A percentile compares a stretch with the other conserved stretches of the same genome.
phyloP scores from a whole-genome alignment of 2,329 filamentous ascomycete genomes.

The Ilyonectria robusta region DNA sequence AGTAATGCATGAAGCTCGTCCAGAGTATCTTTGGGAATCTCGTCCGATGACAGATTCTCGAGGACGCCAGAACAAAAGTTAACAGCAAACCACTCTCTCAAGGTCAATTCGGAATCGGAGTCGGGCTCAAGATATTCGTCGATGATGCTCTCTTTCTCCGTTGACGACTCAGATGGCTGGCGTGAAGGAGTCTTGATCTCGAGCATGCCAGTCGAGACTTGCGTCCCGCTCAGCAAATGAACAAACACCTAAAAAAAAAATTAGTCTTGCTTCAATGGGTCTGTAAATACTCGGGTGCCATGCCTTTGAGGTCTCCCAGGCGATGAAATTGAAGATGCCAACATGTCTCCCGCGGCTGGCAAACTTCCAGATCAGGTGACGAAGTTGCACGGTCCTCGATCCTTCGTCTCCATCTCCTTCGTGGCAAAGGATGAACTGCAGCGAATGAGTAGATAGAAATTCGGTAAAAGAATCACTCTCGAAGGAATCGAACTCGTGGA shows the following conservation, averaged over 20 bases:
- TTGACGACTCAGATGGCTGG: not conserved
- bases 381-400: conserved; percentile 62
- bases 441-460: conserved; percentile 67
- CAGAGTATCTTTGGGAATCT: not conserved
- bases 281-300: not conserved
- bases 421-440: conserved; percentile 79
- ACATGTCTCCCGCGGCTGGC: conserved; percentile 71
- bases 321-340: conserved; percentile 74
- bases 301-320: conserved; percentile 76
- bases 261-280: conserved; percentile 9
- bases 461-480: conserved; percentile 64
- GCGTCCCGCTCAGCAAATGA: conserved; percentile 30
- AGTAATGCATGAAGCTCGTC: conserved; percentile 32
- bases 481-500: conserved; percentile 63
- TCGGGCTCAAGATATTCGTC: not conserved
- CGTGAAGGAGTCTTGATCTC: not conserved
- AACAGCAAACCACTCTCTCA: conserved; percentile 32
- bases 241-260: conserved; percentile 32
- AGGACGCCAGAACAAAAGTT: conserved; percentile 32
- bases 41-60: not conserved
- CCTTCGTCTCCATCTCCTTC: conserved; percentile 64
- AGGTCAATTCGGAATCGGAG: not conserved
- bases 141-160: not conserved
- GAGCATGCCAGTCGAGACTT: not conserved
- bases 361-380: conserved; percentile 56